phyloP scores from a whole-genome alignment of 139 green algal genomes.

The Gonium pectorale region DNA sequence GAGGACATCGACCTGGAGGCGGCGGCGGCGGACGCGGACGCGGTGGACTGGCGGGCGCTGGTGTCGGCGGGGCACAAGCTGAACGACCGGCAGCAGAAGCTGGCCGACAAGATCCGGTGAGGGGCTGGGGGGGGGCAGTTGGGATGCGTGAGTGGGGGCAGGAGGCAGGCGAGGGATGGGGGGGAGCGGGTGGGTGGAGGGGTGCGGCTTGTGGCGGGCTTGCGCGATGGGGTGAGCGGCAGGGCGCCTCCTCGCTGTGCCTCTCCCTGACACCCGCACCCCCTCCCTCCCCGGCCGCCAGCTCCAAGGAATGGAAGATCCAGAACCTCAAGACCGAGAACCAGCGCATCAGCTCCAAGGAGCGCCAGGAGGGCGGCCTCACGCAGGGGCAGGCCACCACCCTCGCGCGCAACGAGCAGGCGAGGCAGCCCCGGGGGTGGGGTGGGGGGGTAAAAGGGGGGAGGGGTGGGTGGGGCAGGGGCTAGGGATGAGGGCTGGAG shows the following conservation, averaged over 20 bases:
- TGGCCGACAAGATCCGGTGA: conserved; percentile 86
- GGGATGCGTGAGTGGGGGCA: background rate
- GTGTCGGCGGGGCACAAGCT: conserved; percentile 59
- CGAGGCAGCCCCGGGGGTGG: no score
- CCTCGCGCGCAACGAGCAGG: conserved; percentile 56
- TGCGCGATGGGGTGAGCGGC: no score
- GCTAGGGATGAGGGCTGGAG: no score
- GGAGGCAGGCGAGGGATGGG: background rate
- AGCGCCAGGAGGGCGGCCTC: conserved; percentile 73
- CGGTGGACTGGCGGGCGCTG: conserved; percentile 38
- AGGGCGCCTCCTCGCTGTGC: no score
- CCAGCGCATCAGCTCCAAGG: conserved; percentile 86
- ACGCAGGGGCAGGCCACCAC: conserved; percentile 45
- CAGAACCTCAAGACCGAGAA: conserved; percentile 83
- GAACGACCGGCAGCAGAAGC: conserved; percentile 92
- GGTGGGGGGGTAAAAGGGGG: background rate
- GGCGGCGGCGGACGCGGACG: conserved; percentile 60
- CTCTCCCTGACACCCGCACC: background rate
- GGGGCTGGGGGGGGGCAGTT: background rate
- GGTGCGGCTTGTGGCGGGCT: no score
- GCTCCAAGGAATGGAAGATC: conserved; percentile 75
- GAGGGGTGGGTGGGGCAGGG: no score
- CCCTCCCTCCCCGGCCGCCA: background rate
- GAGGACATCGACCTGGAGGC: conserved; percentile 67
- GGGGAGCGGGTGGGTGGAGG: background rate